Evolutionary conservation across 2,329 filamentous ascomycete species (phyloP).

Genomic region (Fusarium nodosum): DNA sequence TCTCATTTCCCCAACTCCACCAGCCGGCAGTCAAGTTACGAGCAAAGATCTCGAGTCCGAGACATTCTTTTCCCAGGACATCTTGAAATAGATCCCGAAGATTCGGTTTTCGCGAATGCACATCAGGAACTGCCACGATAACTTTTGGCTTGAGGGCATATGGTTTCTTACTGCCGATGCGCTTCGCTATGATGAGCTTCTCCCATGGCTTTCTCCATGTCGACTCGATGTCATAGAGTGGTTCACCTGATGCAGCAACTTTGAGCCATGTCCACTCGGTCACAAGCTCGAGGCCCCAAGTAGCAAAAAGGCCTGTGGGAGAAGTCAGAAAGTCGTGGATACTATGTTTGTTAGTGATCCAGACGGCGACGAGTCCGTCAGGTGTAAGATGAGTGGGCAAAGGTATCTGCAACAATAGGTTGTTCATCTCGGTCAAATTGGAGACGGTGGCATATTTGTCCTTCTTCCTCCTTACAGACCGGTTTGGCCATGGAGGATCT

Average conservation of each 20-base stretch:
- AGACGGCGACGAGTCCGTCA: constrained; percentile 75
- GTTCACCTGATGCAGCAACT: constrained; percentile 73
- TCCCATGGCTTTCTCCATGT: constrained; percentile 83
- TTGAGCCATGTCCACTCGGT: constrained; percentile 88
- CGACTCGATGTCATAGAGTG: constrained; percentile 71
- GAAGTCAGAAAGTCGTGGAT: constrained; percentile 68
- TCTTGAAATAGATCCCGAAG: constrained; percentile 71
- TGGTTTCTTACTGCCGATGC: constrained; percentile 50
- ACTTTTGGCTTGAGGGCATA: constrained; percentile 61
- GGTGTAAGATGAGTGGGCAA: constrained; percentile 66
- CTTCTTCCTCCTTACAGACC: constrained; percentile 74
- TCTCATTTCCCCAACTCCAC: constrained; percentile 85
- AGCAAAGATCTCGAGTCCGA: constrained; percentile 81
- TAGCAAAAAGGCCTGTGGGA: constrained; percentile 69
- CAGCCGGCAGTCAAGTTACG: constrained; percentile 80
- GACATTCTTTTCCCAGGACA: constrained; percentile 65
- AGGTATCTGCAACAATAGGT: constrained; percentile 68
- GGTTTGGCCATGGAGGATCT: constrained; percentile 87
- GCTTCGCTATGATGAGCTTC: constrained; percentile 73
- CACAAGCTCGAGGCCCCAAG: constrained; percentile 74
- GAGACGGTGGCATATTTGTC: constrained; percentile 64
- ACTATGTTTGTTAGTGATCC: constrained; percentile 81
- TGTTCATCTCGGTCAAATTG: constrained; percentile 61
- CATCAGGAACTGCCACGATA: constrained; percentile 77
- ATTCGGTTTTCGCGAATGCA: constrained; percentile 85